Base-by-base conservation (phyloP, 345 rosid genomes). In the Eucalyptus sp. region DNA sequence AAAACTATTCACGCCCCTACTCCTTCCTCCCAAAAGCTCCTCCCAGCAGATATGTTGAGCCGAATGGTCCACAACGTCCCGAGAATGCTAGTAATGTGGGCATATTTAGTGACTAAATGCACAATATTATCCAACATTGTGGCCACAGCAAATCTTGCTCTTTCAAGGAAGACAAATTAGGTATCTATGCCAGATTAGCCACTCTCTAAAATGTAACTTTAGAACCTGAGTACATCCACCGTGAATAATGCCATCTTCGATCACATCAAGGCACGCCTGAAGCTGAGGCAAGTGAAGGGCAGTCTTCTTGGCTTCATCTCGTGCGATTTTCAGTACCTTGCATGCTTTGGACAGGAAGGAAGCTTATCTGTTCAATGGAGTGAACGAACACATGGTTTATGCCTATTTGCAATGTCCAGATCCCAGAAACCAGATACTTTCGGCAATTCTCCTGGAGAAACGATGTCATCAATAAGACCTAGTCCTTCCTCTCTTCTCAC, bases 261-360 rank as follows among this genome's bases (percentile, higher is more conserved):
- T 96, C 86, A 95, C 97, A 91, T 96, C 96, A 92, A 97, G 95
- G 91, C 95, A 93, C 88, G 91, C 99, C 71, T 89, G 96, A 91
- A 95, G 98, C 93, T 96, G 99, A 86, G 98, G 99, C 95, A 95
- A 91, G 94, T 97, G 94, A 88, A 94, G 94, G 60, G 99, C 97
- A 91, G 92, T 91, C 93, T 93, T 95, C 94, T 93, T 96, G 88
- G 96, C 98, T 90, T 95, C 94, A 89, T 90, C 94, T 88, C 95
- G 93, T 87, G 98, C 92, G 89, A 87, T 89, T 91, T 89, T 93
- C 91, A 96, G 87, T 81, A 96, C 54, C 86, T 92, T 91, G 88
- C 96, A 96, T 49, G 97, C 97, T 94, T 97, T 98, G 90, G 99
- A 91, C 88, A 96, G 92, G 58, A 98, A 87, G 98, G 96, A 91